Evolutionary conservation across 2,329 filamentous ascomycete species (phyloP).

Genomic region (Trematosphaeria pertusa): DNA sequence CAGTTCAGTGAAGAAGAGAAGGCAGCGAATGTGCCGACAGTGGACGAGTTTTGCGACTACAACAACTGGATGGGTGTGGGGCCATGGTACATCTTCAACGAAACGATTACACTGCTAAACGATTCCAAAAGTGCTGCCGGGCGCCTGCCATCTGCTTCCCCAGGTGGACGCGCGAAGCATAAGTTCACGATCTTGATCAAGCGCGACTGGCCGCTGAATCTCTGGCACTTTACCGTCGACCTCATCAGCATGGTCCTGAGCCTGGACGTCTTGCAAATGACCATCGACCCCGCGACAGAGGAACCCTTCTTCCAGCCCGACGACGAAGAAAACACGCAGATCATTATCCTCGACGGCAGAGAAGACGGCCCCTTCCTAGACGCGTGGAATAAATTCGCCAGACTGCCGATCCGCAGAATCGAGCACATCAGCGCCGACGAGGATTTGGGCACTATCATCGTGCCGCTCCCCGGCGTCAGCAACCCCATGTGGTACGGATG

Average conservation of each 20-base stretch:
- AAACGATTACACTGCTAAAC: neutral
- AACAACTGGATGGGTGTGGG: neutral
- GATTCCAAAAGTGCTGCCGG: neutral
- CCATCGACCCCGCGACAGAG: neutral
- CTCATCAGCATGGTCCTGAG: neutral
- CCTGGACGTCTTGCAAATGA: neutral
- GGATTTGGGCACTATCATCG: conserved; percentile 1
- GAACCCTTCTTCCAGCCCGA: neutral
- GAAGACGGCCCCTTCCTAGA: neutral
- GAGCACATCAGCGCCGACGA: neutral
- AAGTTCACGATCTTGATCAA: neutral
- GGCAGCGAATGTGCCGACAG: neutral
- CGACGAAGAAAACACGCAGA: neutral
- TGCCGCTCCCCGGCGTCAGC: neutral
- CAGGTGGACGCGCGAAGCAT: neutral
- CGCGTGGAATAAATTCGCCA: neutral
- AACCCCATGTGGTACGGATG: neutral
- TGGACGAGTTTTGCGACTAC: neutral
- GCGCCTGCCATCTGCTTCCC: neutral
- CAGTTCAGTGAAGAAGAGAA: conserved; percentile 1
- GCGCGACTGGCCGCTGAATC: neutral
- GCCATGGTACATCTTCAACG: neutral
- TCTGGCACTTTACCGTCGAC: neutral
- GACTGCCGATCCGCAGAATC: neutral
- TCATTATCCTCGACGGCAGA: neutral